Percentiles rank a stretch among this genome's conserved stretches.
phyloP scores from a whole-genome alignment of 164 flowering plant species.

The Kingdonia uniflora region DNA sequence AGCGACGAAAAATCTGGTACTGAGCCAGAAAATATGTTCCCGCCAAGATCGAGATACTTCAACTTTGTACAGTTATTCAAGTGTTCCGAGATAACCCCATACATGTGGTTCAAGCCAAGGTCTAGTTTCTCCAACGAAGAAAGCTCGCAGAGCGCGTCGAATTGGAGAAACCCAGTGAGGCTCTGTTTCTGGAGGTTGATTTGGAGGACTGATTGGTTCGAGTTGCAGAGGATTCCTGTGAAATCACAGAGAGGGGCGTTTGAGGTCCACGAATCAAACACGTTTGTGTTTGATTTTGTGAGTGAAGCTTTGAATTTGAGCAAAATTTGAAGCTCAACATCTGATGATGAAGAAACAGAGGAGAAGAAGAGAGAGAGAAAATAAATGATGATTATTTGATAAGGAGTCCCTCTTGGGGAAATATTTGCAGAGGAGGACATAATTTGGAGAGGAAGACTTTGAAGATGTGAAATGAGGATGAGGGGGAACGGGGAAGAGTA shows the following conservation, averaged over 20 bases:
- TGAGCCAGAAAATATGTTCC: constrained; percentile 31
- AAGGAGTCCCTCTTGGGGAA: too few species aligned
- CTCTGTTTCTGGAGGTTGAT: constrained; percentile 27
- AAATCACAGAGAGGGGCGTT: constrained; percentile 29
- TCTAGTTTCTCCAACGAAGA: constrained; percentile 30
- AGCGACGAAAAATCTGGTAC: constrained; percentile 48
- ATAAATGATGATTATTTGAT: background rate
- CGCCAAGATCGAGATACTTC: constrained; percentile 39
- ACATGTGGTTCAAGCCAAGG: constrained; percentile 31
- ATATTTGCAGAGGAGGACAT: too few species aligned
- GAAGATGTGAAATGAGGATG: too few species aligned
- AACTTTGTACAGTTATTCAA: constrained; percentile 35
- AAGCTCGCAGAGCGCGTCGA: constrained; percentile 43
- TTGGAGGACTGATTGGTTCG: constrained; percentile 22
- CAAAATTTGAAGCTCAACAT: constrained; percentile 30
- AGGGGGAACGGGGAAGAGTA: too few species aligned
- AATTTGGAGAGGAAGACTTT: too few species aligned
- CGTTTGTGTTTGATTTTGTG: constrained; percentile 11
- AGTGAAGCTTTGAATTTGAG: constrained; percentile 34
- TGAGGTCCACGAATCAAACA: constrained; percentile 36
- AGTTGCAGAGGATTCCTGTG: constrained; percentile 47
- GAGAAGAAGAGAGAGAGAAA: constrained; percentile 7
- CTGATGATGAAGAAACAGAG: background rate
- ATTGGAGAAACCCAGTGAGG: constrained; percentile 32
- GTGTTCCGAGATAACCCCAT: constrained; percentile 28